Conservation (phyloP, 2,329 filamentous ascomycete species). For the Fusarium sp. region DNA sequence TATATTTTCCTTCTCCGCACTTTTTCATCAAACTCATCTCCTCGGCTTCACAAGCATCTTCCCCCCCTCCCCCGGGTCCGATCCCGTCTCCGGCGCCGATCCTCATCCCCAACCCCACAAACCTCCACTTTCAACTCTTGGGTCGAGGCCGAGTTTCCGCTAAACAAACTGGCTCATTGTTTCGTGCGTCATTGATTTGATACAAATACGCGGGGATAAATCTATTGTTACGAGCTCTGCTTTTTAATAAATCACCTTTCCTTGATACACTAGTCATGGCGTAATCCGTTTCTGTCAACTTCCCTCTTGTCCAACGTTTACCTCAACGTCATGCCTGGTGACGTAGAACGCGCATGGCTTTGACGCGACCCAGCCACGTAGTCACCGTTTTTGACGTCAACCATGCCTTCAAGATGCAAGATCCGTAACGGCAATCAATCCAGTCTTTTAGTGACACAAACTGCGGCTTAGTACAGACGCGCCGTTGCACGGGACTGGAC, state of each 20-base stretch:
- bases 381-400: slow-evolving; percentile 21
- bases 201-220: not conserved
- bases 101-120: slow-evolving; percentile 32
- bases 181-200: slow-evolving; percentile 28
- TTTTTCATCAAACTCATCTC: not conserved
- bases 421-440: slow-evolving; percentile 2
- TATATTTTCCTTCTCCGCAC: not conserved
- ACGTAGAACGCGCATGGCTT: slow-evolving; percentile 29
- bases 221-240: not conserved
- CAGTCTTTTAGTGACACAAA: slow-evolving; percentile 4
- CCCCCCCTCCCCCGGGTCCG: slow-evolving; percentile 20
- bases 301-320: not conserved
- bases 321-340: slow-evolving; percentile 17
- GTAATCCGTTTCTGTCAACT: not conserved
- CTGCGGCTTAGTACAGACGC: slow-evolving; percentile 16
- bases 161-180: slow-evolving; percentile 7
- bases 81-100: slow-evolving; percentile 32
- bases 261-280: not conserved
- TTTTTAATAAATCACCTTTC: not conserved
- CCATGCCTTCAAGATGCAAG: slow-evolving; percentile 3
- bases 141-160: slow-evolving; percentile 1
- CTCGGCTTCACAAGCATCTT: slow-evolving; percentile 7
- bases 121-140: slow-evolving; percentile 13
- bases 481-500: slow-evolving; percentile 18
- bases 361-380: slow-evolving; percentile 32